Evolutionary conservation across 352 stramenopile genomes (phyloP).

Genomic region (Phytophthora cactorum): DNA sequence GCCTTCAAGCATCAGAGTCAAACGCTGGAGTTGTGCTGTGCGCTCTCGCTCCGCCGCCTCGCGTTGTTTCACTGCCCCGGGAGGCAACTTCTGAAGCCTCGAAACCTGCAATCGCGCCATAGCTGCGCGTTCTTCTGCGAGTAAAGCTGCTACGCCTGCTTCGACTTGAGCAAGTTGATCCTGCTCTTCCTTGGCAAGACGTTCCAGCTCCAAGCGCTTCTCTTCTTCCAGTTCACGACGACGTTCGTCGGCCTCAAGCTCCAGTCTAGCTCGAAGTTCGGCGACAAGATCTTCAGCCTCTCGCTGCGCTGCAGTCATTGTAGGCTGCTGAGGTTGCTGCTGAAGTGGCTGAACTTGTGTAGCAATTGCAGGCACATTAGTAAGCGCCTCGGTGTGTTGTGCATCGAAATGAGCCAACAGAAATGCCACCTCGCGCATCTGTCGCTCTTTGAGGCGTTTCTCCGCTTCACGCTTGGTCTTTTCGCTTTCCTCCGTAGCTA

Average conservation of each 20-base stretch:
- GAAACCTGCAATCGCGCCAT: conserved; percentile 43
- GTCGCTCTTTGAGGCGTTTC: conserved; percentile 46
- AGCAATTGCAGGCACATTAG: conserved; percentile 1
- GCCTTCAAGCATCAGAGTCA: conserved; percentile 59
- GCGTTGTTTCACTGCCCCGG: conserved; percentile 16
- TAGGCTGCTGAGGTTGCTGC: conserved; percentile 16
- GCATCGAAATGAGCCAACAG: conserved; percentile 51
- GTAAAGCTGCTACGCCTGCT: conserved; percentile 31
- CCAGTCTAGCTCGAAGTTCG: conserved; percentile 53
- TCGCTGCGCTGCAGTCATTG: conserved; percentile 11
- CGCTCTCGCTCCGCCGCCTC: conserved; percentile 35
- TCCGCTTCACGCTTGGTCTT: conserved; percentile 26
- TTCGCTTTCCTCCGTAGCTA: conserved; percentile 39
- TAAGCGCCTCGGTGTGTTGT: conserved; percentile 29
- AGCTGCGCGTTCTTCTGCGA: conserved; percentile 41
- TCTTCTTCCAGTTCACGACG: conserved; percentile 46
- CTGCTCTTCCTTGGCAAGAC: conserved; percentile 32
- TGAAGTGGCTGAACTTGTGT: background rate
- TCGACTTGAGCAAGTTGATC: conserved; percentile 34
- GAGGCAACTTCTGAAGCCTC: conserved; percentile 21
- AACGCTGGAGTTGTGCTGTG: conserved; percentile 45
- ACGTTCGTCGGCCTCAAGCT: conserved; percentile 60
- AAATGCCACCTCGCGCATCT: conserved; percentile 55
- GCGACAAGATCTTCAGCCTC: conserved; percentile 46
- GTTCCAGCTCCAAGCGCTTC: conserved; percentile 41